phyloP scores from a whole-genome alignment of 805 yeast species.

The Monosporozyma yasuniensis region DNA sequence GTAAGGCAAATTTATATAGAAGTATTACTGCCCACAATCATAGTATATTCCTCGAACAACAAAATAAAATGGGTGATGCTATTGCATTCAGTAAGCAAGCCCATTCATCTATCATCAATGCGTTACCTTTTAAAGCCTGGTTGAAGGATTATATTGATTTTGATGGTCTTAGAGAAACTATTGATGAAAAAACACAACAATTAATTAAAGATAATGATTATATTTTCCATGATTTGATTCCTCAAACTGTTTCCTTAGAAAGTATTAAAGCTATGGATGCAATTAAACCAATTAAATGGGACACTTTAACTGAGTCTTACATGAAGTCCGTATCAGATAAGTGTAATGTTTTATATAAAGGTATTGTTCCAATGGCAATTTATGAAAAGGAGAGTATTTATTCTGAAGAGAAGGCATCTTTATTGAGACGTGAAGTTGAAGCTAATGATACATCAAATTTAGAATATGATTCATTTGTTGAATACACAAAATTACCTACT shows the following conservation, averaged over 20 bases:
- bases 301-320: constrained; percentile 40
- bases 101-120: constrained; percentile 27
- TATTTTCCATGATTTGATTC: constrained; percentile 74
- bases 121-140: constrained; percentile 29
- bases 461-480: constrained; percentile 70
- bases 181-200: constrained; percentile 31
- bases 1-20: constrained; percentile 47
- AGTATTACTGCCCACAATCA: constrained; percentile 55
- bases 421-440: constrained; percentile 67
- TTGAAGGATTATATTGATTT: constrained; percentile 29
- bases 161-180: constrained; percentile 25
- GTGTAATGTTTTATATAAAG: constrained; percentile 55
- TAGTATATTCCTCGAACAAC: constrained; percentile 44
- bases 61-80: constrained; percentile 64
- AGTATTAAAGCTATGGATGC: constrained; percentile 44
- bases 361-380: constrained; percentile 75
- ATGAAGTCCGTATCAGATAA: constrained; percentile 31
- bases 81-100: constrained; percentile 56
- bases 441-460: constrained; percentile 68
- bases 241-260: constrained; percentile 37
- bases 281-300: constrained; percentile 60
- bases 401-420: constrained; percentile 79
- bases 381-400: constrained; percentile 82
- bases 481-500: constrained; percentile 67
- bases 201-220: constrained; percentile 80